Base-by-base conservation (phyloP, 495 filamentous ascomycete genomes). In the Tuber indicum region DNA sequence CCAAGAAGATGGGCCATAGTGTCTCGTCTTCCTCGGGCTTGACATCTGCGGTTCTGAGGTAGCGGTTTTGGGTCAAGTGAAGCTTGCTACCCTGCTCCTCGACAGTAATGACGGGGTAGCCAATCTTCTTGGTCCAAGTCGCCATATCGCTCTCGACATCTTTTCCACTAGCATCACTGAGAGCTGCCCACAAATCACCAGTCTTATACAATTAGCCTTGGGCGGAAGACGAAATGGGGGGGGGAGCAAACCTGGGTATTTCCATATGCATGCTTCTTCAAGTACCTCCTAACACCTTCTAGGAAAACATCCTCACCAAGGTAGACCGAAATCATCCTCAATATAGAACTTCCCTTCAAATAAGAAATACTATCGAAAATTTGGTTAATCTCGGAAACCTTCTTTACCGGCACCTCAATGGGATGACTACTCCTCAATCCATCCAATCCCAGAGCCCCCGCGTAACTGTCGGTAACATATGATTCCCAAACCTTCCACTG, bases 401-500 rank as follows among this genome's bases (percentile, higher is more conserved):
- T 90, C 88, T 97, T 96, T 74, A 99, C 94, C 14, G 96, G 95
- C 14, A 97, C 94, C 86, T 99, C 95, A 79, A 99, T 96, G 49
- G 96, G 95, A 86, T 99, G 96, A 82, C 93, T 96, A 88, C 93
- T 96, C 74, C 95, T 91, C 62, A 98, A 86, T 17, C 94, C 96
- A 84, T 99, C 96, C 42, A 98, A 88, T 23, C 90, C 90, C 16
- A 98, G 87, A 3, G 96, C 96, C 77, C 91, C 89, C 86, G 97
- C 94, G 77, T 97, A 88, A 82, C 91, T 96, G 80, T 97, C 94
- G 45, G 92, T 92, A 58, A 98, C 94, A 82, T 97, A 98, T 26
- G 88, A 90, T 85, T 97, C 90, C 96, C 96, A 98, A n/a, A 98
- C 93, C 86, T 97, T 97, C 95, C 96, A 98, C 84, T 98, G 94